phyloP scores from a whole-genome alignment of 495 filamentous ascomycete species.

The Staphylotrichum longicolle region DNA sequence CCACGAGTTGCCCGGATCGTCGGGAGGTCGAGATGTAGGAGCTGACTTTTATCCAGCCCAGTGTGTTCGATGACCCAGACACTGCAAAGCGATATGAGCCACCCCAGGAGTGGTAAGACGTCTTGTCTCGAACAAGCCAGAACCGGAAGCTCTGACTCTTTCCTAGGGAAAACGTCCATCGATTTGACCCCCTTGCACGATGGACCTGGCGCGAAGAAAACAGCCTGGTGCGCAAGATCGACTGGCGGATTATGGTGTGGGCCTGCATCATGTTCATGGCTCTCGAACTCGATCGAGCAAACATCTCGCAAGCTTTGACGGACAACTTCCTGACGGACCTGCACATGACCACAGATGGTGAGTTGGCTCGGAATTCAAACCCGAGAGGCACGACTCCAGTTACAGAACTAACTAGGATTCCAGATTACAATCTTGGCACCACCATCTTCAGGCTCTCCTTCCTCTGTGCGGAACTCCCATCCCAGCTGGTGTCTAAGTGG shows the following conservation, averaged over 20 bases:
- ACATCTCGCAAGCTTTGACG: slow-evolving; percentile 46
- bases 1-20: not conserved
- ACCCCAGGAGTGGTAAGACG: slow-evolving; percentile 37
- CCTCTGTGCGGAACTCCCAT: slow-evolving; percentile 69
- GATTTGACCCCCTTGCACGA: slow-evolving; percentile 41
- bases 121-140: not conserved
- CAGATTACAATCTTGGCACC: slow-evolving; percentile 72
- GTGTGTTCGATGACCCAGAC: slow-evolving; percentile 47
- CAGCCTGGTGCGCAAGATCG: slow-evolving; percentile 40
- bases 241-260: slow-evolving; percentile 51
- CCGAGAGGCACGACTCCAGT: not conserved
- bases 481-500: slow-evolving; percentile 72
- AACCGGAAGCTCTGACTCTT: not conserved
- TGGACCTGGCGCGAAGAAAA: slow-evolving; percentile 48
- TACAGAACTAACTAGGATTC: not conserved
- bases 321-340: slow-evolving; percentile 43
- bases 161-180: slow-evolving; percentile 47
- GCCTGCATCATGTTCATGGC: slow-evolving; percentile 81
- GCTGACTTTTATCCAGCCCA: slow-evolving; percentile 31
- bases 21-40: not conserved
- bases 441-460: slow-evolving; percentile 71
- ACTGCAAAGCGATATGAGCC: slow-evolving; percentile 40
- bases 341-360: slow-evolving; percentile 39
- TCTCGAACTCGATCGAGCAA: slow-evolving; percentile 76
- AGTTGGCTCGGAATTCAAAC: not conserved